Conservation (phyloP, 306 rosid genomes). For the Trichosanthes truncata region DNA sequence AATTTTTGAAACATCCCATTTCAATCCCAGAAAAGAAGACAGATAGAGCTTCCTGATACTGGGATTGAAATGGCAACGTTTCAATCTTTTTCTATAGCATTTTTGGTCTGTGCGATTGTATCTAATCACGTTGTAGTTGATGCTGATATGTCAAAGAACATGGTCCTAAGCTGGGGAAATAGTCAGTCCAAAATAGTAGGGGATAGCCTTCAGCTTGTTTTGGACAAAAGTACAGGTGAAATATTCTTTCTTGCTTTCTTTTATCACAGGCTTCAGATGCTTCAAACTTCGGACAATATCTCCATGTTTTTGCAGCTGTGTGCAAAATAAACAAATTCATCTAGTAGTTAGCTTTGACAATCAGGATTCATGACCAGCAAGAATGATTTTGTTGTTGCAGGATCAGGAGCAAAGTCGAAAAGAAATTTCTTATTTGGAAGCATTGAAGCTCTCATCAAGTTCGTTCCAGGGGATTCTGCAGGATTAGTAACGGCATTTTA, state of each 20-base stretch:
- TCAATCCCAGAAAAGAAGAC: conserved; percentile 1
- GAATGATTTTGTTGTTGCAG: conserved; percentile 21
- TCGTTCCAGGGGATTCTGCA: conserved; percentile 67
- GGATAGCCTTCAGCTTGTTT: conserved; percentile 56
- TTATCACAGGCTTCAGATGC: not conserved
- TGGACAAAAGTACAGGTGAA: conserved; percentile 56
- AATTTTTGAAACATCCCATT: conserved; percentile 13
- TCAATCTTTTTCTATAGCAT: conserved; percentile 16
- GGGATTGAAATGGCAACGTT: conserved; percentile 27
- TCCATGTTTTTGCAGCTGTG: not conserved
- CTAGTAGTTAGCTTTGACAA: not conserved
- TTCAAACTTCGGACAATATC: not conserved
- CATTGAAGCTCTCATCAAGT: conserved; percentile 54
- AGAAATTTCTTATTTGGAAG: conserved; percentile 56
- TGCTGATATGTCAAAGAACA: conserved; percentile 38
- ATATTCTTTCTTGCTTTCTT: not conserved
- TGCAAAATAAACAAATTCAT: not conserved
- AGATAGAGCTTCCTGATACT: not conserved
- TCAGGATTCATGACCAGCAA: not conserved
- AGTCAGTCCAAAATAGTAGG: conserved; percentile 36
- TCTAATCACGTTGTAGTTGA: conserved; percentile 20
- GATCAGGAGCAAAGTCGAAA: conserved; percentile 68
- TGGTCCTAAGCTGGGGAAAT: conserved; percentile 48
- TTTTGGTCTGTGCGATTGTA: conserved; percentile 24
- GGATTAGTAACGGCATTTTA: conserved; percentile 80